phyloP scores from a whole-genome alignment of 352 stramenopile species.

The Phytophthora pluvialis region DNA sequence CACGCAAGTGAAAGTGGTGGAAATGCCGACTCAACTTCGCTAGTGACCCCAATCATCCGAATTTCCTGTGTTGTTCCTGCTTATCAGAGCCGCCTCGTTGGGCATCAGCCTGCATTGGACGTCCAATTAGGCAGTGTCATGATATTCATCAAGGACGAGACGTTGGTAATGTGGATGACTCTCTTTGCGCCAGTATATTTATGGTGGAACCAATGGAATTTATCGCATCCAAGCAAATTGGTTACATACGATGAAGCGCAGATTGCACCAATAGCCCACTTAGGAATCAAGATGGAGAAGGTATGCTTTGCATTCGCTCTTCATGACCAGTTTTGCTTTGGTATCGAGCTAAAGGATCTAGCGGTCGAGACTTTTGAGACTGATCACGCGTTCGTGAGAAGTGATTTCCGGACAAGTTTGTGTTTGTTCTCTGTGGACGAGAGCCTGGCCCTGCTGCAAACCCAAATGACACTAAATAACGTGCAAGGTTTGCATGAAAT shows the following conservation, averaged over 20 bases:
- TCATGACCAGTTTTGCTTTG: slow-evolving; percentile 69
- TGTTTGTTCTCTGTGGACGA: slow-evolving; percentile 50
- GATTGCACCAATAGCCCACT: slow-evolving; percentile 73
- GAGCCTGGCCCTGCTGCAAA: slow-evolving; percentile 40
- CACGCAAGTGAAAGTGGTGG: slow-evolving; percentile 11
- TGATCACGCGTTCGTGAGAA: slow-evolving; percentile 42
- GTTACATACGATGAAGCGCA: slow-evolving; percentile 50
- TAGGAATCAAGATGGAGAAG: slow-evolving; percentile 53
- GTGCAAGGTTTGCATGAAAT: slow-evolving; percentile 50
- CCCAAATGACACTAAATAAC: slow-evolving; percentile 26
- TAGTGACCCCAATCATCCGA: slow-evolving; percentile 42
- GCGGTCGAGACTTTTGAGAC: slow-evolving; percentile 41
- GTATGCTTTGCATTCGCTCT: slow-evolving; percentile 64
- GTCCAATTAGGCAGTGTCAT: slow-evolving; percentile 59
- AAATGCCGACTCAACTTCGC: slow-evolving; percentile 16
- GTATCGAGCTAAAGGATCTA: slow-evolving; percentile 47
- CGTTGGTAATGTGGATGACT: slow-evolving; percentile 78
- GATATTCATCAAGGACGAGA: slow-evolving; percentile 77
- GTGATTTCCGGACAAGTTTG: slow-evolving; percentile 38
- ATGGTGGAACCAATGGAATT: slow-evolving; percentile 88
- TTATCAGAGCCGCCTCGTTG: slow-evolving; percentile 82
- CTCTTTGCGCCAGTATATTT: slow-evolving; percentile 79
- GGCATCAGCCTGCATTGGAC: slow-evolving; percentile 67
- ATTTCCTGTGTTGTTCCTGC: slow-evolving; percentile 77
- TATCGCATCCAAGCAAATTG: slow-evolving; percentile 68